A percentile compares a stretch with the other conserved stretches of the same genome.
phyloP scores from a whole-genome alignment of 768 basidiomycete species.

The Lyophyllum decastes region DNA sequence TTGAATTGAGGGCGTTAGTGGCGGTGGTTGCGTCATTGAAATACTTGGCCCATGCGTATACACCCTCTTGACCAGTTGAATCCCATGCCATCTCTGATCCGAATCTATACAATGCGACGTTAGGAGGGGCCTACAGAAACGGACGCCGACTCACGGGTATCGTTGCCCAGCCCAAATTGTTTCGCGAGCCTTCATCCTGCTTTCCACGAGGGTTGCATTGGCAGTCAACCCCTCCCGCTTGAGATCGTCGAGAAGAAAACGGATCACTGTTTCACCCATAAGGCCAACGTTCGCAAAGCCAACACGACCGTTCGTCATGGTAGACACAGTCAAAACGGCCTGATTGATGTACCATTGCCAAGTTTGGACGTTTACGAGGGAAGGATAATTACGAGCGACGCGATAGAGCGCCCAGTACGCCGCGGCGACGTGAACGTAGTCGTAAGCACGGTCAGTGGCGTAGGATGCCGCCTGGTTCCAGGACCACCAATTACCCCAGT shows the following conservation, averaged over 20 bases:
- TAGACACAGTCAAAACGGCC: conserved; percentile 46
- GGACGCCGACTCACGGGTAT: conserved; percentile 45
- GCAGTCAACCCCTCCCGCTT: conserved; percentile 50
- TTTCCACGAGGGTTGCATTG: conserved; percentile 48
- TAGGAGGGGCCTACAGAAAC: neutral
- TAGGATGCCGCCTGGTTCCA: conserved; percentile 52
- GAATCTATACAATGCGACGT: conserved; percentile 34
- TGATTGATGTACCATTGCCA: conserved; percentile 64
- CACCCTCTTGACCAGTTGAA: conserved; percentile 58
- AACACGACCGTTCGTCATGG: conserved; percentile 46
- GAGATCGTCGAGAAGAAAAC: conserved; percentile 48
- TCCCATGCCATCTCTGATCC: conserved; percentile 65
- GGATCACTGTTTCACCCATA: conserved; percentile 60
- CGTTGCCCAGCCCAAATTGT: conserved; percentile 46
- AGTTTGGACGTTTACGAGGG: conserved; percentile 42
- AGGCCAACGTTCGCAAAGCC: conserved; percentile 49
- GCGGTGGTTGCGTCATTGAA: conserved; percentile 55
- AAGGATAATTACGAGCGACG: conserved; percentile 57
- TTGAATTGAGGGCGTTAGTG: conserved; percentile 53
- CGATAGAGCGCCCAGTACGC: conserved; percentile 61
- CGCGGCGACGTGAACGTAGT: conserved; percentile 49
- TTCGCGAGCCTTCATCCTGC: conserved; percentile 46
- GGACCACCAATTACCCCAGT: conserved; percentile 60
- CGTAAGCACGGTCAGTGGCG: conserved; percentile 52
- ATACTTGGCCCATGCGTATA: conserved; percentile 54